These are phyloP conservation scores for Candida verbasci DNA, from an alignment of 805 yeast genomes.

Conservation along the genomic window DNA sequence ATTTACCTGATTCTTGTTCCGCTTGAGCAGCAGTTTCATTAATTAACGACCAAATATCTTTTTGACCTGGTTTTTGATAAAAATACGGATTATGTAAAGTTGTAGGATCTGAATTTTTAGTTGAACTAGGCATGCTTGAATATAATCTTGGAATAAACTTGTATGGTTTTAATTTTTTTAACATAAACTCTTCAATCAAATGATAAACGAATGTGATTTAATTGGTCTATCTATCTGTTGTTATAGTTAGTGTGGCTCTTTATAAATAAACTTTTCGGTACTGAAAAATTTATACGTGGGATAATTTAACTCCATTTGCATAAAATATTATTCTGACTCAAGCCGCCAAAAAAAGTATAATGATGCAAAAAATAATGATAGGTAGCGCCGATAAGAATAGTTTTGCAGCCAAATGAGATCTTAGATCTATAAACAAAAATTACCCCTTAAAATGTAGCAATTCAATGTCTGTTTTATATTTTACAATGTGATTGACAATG, in stretches of 20 bases:
- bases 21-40: constrained; percentile 93
- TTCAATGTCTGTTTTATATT: too few relatives aligned
- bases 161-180: neutral
- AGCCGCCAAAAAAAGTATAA: neutral
- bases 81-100: constrained; percentile 61
- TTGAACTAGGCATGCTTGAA: neutral
- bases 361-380: constrained; percentile 1
- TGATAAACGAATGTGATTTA: too few relatives aligned
- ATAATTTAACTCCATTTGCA: too few relatives aligned
- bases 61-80: constrained; percentile 52
- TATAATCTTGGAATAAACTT: neutral
- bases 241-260: too few relatives aligned
- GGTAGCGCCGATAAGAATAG: constrained; percentile 1
- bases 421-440: too few relatives aligned
- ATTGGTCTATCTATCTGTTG: too few relatives aligned
- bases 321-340: too few relatives aligned
- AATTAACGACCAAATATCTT: constrained; percentile 93
- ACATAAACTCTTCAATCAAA: neutral
- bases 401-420: too few relatives aligned
- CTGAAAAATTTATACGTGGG: too few relatives aligned
- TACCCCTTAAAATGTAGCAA: too few relatives aligned
- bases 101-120: constrained; percentile 8
- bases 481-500: too few relatives aligned
- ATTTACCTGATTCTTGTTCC: constrained; percentile 61
- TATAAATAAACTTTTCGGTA: too few relatives aligned